A percentile compares a stretch with the other conserved stretches of the same genome.
phyloP scores from a whole-genome alignment of 495 filamentous ascomycete genomes.

The Geoglossum glabrum region DNA sequence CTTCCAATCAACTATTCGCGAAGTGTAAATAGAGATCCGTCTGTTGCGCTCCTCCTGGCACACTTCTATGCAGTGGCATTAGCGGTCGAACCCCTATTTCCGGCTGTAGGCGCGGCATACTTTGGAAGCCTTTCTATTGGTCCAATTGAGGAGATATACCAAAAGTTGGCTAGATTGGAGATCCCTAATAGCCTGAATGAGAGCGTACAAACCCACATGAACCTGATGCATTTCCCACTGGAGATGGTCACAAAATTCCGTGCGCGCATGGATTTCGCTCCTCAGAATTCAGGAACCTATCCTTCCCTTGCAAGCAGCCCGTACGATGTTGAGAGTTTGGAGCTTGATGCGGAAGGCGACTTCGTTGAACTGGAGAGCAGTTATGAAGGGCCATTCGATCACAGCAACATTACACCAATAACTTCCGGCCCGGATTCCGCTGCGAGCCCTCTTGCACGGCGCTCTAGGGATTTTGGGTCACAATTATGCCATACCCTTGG shows the following conservation, averaged over 20 bases:
- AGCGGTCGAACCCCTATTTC: slow-evolving; percentile 74
- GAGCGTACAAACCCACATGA: slow-evolving; percentile 28
- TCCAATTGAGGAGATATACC: slow-evolving; percentile 61
- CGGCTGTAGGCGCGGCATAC: slow-evolving; percentile 74
- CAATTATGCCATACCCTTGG: neutral
- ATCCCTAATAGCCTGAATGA: slow-evolving; percentile 20
- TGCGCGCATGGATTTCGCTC: slow-evolving; percentile 40
- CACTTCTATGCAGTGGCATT: slow-evolving; percentile 82
- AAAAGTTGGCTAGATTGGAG: slow-evolving; percentile 23
- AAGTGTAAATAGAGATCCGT: slow-evolving; percentile 34
- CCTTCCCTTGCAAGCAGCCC: slow-evolving; percentile 18
- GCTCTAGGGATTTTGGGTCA: neutral
- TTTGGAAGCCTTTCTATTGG: slow-evolving; percentile 56
- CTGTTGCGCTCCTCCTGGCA: slow-evolving; percentile 60
- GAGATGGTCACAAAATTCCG: slow-evolving; percentile 40
- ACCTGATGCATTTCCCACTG: slow-evolving; percentile 42
- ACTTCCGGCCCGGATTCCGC: neutral
- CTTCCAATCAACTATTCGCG: slow-evolving; percentile 53
- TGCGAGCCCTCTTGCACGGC: neutral
- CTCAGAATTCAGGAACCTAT: slow-evolving; percentile 21
- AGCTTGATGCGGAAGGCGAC: slow-evolving; percentile 16
- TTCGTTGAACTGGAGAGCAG: neutral
- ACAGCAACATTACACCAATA: neutral
- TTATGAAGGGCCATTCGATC: neutral
- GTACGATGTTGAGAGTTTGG: neutral